A percentile compares a stretch with the other conserved stretches of the same genome.
Conservation (phyloP, 768 basidiomycete species). For the Boletus sensibilis region DNA sequence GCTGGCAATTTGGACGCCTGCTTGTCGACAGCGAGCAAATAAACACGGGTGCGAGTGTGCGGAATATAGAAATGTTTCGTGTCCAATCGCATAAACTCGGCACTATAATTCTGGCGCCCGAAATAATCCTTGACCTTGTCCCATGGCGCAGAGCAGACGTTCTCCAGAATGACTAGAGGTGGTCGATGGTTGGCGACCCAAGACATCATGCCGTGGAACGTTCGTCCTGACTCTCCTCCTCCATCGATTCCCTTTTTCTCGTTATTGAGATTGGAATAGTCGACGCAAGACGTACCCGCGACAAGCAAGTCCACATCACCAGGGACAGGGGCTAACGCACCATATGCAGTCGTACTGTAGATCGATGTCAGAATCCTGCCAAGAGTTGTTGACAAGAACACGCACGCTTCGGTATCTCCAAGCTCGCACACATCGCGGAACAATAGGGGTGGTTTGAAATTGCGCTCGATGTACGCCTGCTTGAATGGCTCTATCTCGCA, state of each 20-base stretch:
- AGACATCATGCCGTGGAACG: slow-evolving; percentile 92
- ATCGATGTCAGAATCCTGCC: slow-evolving; percentile 1
- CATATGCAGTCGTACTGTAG: slow-evolving; percentile 86
- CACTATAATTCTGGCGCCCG: slow-evolving; percentile 71
- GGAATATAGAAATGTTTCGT: slow-evolving; percentile 92
- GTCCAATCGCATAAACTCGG: slow-evolving; percentile 67
- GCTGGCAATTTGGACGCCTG: slow-evolving; percentile 57
- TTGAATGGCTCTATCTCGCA: slow-evolving; percentile 98
- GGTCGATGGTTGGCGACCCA: slow-evolving; percentile 89
- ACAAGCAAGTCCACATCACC: slow-evolving; percentile 88
- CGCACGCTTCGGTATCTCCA: slow-evolving; percentile 74
- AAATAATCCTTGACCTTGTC: slow-evolving; percentile 71
- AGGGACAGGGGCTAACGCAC: slow-evolving; percentile 79
- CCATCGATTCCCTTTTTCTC: slow-evolving; percentile 87
- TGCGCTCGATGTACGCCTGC: slow-evolving; percentile 95
- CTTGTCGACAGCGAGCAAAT: slow-evolving; percentile 77
- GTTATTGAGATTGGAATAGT: slow-evolving; percentile 95
- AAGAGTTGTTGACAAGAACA: slow-evolving; percentile 4
- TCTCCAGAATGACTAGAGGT: slow-evolving; percentile 90
- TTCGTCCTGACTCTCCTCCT: slow-evolving; percentile 90
- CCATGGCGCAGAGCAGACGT: slow-evolving; percentile 94
- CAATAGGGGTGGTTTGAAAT: slow-evolving; percentile 88
- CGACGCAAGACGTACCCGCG: slow-evolving; percentile 95
- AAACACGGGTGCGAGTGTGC: slow-evolving; percentile 89
- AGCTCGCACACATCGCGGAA: slow-evolving; percentile 95